Base-by-base conservation (phyloP, 2,329 filamentous ascomycete genomes). In the Colletotrichum tamarilloi region DNA sequence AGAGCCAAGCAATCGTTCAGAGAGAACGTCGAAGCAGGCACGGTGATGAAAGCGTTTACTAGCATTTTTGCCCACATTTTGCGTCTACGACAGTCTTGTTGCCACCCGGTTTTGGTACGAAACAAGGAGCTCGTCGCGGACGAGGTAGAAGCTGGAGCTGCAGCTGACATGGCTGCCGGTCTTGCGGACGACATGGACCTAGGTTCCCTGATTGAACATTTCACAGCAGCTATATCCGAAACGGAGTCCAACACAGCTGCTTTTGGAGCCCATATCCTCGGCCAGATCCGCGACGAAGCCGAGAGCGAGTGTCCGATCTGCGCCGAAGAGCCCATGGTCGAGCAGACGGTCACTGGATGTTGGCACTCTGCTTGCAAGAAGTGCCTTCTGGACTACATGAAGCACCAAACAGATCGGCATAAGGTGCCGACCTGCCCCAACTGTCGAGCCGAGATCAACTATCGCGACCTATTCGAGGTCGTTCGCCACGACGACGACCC, bases 301-400 rank as follows among this genome's bases (percentile, higher is more conserved):
- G 91, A 93, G 72, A 93, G 93, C 74, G 97, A 99, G 84, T 99
- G 97, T 78, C 96, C 97, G 0, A 94, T 99, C 65, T 99, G 97
- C 83, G 91, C 94, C 4, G 96, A 98, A 81, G 97, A 98, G 81
- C 95, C 95, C 4, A 98, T 98, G 95, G 90, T 94, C 53, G 93
- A 98, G 67, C 96, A 97, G 79, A 93, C 94, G 0, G 97, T 99
- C 1, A 98, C 97, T 0, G 94, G 95, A 0, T 99, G 97, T 83
- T 99, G 97, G 95, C 97, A 99, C 82, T 97, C 94, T 42, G 95
- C 97, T 1, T 99, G 97, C 85, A 98, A 97, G 83, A 93, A 94
- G 75, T 99, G 97, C 78, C 85, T 98, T n/a, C 85, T 97, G 2
- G 92, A 95, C 77, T 98, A 95, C 77, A 97, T 99, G 79, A 91